Conservation (phyloP, 768 basidiomycete genomes). For the Rubroboletus pulcherrimus region DNA sequence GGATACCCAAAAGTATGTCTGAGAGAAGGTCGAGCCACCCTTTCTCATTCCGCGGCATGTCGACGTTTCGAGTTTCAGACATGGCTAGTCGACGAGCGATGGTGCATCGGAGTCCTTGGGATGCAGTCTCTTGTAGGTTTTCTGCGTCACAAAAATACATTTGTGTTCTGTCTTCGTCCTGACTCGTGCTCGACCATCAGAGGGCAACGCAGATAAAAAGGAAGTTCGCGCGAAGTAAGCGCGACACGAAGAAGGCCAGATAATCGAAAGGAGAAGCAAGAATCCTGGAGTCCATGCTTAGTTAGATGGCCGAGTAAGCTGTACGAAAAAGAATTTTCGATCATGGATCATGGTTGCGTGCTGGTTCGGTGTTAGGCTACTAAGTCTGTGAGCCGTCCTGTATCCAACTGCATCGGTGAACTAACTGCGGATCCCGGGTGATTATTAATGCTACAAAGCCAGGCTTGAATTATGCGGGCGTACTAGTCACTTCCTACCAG, state of each 20-base stretch:
- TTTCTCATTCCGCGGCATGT: background rate
- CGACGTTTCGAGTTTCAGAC: background rate
- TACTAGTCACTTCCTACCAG: background rate
- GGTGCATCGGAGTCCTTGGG: background rate
- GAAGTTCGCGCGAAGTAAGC: background rate
- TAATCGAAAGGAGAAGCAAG: background rate
- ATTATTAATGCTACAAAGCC: background rate
- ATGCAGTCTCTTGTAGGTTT: constrained; percentile 3
- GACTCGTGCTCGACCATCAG: background rate
- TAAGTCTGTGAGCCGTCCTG: background rate
- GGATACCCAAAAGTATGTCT: rapidly evolving
- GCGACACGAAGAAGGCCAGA: background rate
- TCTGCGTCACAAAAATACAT: background rate
- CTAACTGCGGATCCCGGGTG: background rate
- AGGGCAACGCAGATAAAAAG: background rate
- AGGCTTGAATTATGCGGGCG: background rate
- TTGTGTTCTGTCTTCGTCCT: background rate
- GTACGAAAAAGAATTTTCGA: background rate
- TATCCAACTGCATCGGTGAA: background rate
- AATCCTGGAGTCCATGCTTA: background rate
- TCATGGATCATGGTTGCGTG: background rate
- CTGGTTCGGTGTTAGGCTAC: background rate
- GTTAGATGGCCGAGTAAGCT: background rate
- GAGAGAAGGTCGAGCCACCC: background rate
- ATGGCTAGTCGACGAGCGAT: background rate